Evolutionary conservation across 192 early-diverging fungal genomes (phyloP).

Genomic region (Coemansia sp.): DNA sequence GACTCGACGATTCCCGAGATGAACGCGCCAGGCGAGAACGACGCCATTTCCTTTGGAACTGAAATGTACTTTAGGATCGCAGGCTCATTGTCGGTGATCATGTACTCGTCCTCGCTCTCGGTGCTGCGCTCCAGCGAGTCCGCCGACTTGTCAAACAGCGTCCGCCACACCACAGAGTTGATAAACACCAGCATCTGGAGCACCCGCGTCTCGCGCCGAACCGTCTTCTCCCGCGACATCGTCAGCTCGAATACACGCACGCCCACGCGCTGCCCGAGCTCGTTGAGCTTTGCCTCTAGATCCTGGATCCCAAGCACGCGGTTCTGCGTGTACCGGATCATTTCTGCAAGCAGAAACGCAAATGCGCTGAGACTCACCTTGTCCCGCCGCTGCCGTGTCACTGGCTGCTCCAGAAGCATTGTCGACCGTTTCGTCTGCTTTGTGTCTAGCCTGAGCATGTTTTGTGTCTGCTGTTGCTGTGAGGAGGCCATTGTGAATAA

Average conservation of each 20-base stretch:
- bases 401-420: slow-evolving; percentile 72
- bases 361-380: slow-evolving; percentile 83
- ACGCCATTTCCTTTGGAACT: slow-evolving; percentile 88
- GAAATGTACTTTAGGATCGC: slow-evolving; percentile 86
- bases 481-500: background rate
- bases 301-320: slow-evolving; percentile 92
- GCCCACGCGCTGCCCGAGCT: slow-evolving; percentile 93
- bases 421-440: slow-evolving; percentile 45
- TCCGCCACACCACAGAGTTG: slow-evolving; percentile 91
- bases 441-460: slow-evolving; percentile 41
- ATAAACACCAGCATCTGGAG: slow-evolving; percentile 91
- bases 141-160: slow-evolving; percentile 92
- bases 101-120: slow-evolving; percentile 98
- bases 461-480: slow-evolving; percentile 19
- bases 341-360: slow-evolving; percentile 91
- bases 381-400: slow-evolving; percentile 67
- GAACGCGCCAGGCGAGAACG: slow-evolving; percentile 92
- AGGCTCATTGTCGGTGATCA: slow-evolving; percentile 99
- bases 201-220: slow-evolving; percentile 86
- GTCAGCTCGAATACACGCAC: slow-evolving; percentile 84
- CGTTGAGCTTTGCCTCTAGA: slow-evolving; percentile 88
- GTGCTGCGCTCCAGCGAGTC: slow-evolving; percentile 96
- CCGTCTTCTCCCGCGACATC: slow-evolving; percentile 84
- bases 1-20: slow-evolving; percentile 96
- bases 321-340: slow-evolving; percentile 96